phyloP scores from a whole-genome alignment of 2,329 filamentous ascomycete genomes.

The Plectosphaerella plurivora region DNA sequence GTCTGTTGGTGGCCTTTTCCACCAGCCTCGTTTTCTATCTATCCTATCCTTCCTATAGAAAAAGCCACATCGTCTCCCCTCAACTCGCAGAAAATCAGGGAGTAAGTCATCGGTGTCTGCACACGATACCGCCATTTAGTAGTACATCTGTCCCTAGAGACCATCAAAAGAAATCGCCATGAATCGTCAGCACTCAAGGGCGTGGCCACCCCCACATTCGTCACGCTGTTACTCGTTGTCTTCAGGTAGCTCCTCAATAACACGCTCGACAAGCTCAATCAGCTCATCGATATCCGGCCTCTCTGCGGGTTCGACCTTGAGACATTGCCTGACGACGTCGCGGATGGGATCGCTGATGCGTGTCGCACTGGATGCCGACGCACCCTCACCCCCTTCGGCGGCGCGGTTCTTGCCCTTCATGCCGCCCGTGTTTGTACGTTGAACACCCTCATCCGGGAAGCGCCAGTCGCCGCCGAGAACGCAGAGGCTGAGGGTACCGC shows the following conservation, averaged over 20 bases:
- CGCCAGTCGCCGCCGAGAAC: conserved; percentile 93
- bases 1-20: too few relatives aligned
- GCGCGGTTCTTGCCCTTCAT: conserved; percentile 20
- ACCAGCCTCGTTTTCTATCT: too few relatives aligned
- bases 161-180: not conserved
- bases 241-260: conserved; percentile 63
- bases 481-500: conserved; percentile 87
- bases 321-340: conserved; percentile 80
- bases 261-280: conserved; percentile 71
- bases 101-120: too few relatives aligned
- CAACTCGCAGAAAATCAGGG: too few relatives aligned
- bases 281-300: conserved; percentile 83
- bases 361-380: conserved; percentile 30
- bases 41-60: too few relatives aligned
- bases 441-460: conserved; percentile 79
- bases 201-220: too few relatives aligned
- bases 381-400: conserved; percentile 18
- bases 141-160: too few relatives aligned
- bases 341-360: conserved; percentile 78
- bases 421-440: conserved; percentile 34
- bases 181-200: not conserved
- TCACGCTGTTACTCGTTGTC: conserved; percentile 28
- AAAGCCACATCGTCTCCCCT: too few relatives aligned
- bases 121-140: too few relatives aligned
- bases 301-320: conserved; percentile 82